These are phyloP conservation scores for Smittium culicis DNA, from an alignment of 371 early-diverging fungal species.

Conservation along the genomic window DNA sequence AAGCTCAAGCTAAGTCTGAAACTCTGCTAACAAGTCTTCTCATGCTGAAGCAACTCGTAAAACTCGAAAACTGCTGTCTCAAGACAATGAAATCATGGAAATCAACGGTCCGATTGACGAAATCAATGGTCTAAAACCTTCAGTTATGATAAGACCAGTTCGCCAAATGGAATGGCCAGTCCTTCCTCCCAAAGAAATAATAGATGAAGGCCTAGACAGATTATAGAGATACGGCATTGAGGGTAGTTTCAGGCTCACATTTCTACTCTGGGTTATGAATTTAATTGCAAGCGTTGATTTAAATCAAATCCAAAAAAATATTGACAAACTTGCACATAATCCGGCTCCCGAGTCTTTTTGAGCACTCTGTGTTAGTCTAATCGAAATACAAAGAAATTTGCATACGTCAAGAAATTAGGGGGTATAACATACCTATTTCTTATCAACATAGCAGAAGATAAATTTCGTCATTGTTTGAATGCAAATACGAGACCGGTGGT, in stretches of 20 bases:
- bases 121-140: neutral
- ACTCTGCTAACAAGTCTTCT: neutral
- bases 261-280: neutral
- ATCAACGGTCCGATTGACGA: neutral
- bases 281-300: neutral
- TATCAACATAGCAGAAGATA: neutral
- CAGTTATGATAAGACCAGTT: neutral
- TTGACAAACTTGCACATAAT: neutral
- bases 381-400: neutral
- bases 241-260: neutral
- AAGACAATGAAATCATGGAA: neutral
- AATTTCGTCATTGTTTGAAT: neutral
- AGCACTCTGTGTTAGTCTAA: neutral
- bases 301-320: neutral
- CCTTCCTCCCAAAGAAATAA: neutral
- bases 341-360: neutral
- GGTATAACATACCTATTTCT: neutral
- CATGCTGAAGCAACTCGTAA: neutral
- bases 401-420: neutral
- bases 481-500: too few relatives aligned
- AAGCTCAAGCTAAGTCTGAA: constrained; percentile 4
- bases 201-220: neutral
- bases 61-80: neutral
- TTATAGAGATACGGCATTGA: neutral
- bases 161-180: neutral